Evolutionary conservation across 371 early-diverging fungal genomes (phyloP).

Genomic region (Nematocida ironsii): DNA sequence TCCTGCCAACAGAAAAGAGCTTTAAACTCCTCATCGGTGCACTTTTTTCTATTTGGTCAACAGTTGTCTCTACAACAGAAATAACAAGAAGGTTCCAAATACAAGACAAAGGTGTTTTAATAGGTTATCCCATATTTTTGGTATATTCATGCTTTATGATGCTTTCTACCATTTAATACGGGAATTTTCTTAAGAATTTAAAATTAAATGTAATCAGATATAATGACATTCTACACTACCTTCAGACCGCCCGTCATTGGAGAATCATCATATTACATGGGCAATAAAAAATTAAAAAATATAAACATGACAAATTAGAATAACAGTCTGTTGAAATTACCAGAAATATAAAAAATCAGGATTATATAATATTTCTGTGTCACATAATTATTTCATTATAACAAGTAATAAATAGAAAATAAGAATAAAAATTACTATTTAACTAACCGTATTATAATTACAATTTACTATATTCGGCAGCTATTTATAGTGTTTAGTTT

Average conservation of each 20-base stretch:
- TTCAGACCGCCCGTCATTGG: conserved; percentile 60
- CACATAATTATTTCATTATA: too few relatives aligned
- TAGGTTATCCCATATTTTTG: conserved; percentile 69
- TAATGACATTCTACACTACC: conserved; percentile 58
- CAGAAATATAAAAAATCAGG: too few relatives aligned
- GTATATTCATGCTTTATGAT: conserved; percentile 66
- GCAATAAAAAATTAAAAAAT: conserved; percentile 11
- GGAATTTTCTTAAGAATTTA: conserved; percentile 12
- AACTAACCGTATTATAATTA: background rate
- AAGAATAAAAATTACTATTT: too few relatives aligned
- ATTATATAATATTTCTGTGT: too few relatives aligned
- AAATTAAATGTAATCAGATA: conserved; percentile 50
- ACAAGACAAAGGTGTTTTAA: conserved; percentile 56
- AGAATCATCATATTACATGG: conserved; percentile 53
- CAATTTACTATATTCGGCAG: background rate
- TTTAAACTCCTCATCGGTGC: conserved; percentile 25
- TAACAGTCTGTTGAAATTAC: too few relatives aligned
- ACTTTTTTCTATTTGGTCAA: conserved; percentile 59
- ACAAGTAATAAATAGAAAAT: too few relatives aligned
- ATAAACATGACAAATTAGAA: background rate
- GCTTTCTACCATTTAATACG: conserved; percentile 62
- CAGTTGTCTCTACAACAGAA: conserved; percentile 49
- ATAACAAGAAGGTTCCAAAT: conserved; percentile 58
- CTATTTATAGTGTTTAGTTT: background rate
- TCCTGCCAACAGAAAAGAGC: conserved; percentile 39